phyloP scores from a whole-genome alignment of 1,284 basidiomycete species.

The Clitocybe nebularis region DNA sequence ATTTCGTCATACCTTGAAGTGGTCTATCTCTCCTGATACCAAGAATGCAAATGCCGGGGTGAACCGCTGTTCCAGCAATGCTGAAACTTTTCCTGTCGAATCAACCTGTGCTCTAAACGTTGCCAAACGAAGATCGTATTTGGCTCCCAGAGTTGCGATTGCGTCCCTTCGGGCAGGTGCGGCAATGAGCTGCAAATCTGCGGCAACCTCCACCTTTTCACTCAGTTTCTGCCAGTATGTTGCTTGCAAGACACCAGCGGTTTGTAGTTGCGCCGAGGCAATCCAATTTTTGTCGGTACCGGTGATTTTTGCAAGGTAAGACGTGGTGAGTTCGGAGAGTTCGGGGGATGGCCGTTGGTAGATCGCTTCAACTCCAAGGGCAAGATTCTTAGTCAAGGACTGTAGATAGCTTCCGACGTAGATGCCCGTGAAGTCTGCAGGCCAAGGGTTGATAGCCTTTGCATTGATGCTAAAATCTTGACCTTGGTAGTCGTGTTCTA shows the following conservation, averaged over 20 bases:
- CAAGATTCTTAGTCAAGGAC: conserved; percentile 90
- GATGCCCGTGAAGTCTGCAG: conserved; percentile 87
- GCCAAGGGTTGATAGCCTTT: conserved; percentile 93
- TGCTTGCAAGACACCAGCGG: conserved; percentile 83
- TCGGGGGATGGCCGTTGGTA: conserved; percentile 78
- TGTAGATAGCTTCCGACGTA: conserved; percentile 94
- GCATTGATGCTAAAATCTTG: conserved; percentile 85
- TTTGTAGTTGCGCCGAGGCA: conserved; percentile 88
- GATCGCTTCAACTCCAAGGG: conserved; percentile 88
- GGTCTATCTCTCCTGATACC: conserved; percentile 96
- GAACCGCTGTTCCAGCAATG: conserved; percentile 93
- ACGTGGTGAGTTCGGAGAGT: conserved; percentile 72
- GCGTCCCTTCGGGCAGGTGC: conserved; percentile 84
- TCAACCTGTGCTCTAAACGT: conserved; percentile 93
- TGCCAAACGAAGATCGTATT: conserved; percentile 94
- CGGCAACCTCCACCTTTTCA: conserved; percentile 98
- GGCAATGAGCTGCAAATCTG: conserved; percentile 85
- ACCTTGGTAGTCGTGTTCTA: conserved; percentile 95
- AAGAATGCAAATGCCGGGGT: conserved; percentile 94
- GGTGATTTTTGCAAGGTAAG: conserved; percentile 89
- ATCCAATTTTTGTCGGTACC: conserved; percentile 79
- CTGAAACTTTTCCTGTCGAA: conserved; percentile 91
- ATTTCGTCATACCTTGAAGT: conserved; percentile 76
- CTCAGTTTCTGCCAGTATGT: conserved; percentile 97
- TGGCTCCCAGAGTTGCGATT: conserved; percentile 88